Evolutionary conservation across 768 basidiomycete species (phyloP), one percentile per base, ranked within the genome.

Genomic region (Amanita rimosa): DNA sequence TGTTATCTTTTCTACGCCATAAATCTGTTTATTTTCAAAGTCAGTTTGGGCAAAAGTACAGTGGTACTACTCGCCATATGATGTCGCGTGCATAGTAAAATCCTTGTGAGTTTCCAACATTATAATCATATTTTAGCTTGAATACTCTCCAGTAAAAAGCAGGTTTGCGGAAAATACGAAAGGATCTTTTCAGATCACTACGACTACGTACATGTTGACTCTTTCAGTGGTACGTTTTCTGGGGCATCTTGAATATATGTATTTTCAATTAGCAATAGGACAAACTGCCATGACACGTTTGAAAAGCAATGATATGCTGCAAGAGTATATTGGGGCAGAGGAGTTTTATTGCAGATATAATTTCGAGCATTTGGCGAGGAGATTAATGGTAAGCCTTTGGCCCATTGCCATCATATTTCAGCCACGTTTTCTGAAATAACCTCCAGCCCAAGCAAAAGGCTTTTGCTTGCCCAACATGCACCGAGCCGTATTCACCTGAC

Each of bases 21-120:
- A 9, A 22, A 41, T 11, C 13, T 37, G 17, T 1, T 14, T 47
- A 27, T 29, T 29, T 6, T 2, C 9, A 6, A 11, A 33, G 1
- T 33, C 81, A 72, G 78, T 81, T 0, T 81, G 76, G 75, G 67
- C 64, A 0, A 58, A 53, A 8, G 68, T 82, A 0, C 68, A 74
- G 42, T 83, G 80, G 80, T 79, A 63, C 42, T 83, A 76, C 60
- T 67, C 71, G 1, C 66, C 69, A 0, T 43, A 61, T n/a, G 80
- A 83, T 31, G 70, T 75, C 0, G 62, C 63, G 0, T 53, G 53
- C 1, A 61, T 69, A 0, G 56, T 75, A 26, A 71, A 72, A 26
- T 71, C 73, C 1, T 77, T 79, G 77, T 79, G 48, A 49, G 75
- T n/a, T 2, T 24, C 19, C 19, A 3, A 26, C 19, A 19, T 13